Conservation (phyloP, 805 yeast genomes). For the Kodamaea kakaduensis region DNA sequence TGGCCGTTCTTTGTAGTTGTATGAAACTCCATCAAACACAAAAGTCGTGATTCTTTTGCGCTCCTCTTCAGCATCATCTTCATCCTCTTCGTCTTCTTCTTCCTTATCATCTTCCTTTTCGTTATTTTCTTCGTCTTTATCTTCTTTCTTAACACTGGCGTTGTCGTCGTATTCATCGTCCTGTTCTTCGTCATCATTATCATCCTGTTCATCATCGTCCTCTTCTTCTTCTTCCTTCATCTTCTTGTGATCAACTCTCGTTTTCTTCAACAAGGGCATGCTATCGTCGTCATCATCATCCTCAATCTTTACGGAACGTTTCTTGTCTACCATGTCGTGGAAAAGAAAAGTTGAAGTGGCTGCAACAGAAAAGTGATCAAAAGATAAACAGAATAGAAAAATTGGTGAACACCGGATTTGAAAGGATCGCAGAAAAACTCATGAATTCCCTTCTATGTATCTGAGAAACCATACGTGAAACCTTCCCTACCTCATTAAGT, state of each 20-base stretch:
- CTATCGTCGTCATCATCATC: slow-evolving; percentile 27
- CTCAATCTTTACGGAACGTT: slow-evolving; percentile 23
- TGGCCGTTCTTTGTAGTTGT: slow-evolving; percentile 86
- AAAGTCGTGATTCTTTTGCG: slow-evolving; percentile 44
- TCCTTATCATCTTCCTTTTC: slow-evolving; percentile 24
- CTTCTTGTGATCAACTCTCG: slow-evolving; percentile 15
- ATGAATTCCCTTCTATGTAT: too few relatives aligned
- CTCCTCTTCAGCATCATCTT: slow-evolving; percentile 42
- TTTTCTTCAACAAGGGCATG: slow-evolving; percentile 22
- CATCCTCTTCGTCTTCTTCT: slow-evolving; percentile 37
- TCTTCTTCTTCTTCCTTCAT: slow-evolving; percentile 12
- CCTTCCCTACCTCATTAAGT: too few relatives aligned
- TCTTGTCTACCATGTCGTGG: slow-evolving; percentile 28
- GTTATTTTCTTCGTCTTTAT: slow-evolving; percentile 15
- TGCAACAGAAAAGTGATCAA: too few relatives aligned
- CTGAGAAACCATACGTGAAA: too few relatives aligned
- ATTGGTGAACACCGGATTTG: too few relatives aligned
- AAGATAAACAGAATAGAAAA: too few relatives aligned
- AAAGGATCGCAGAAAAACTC: too few relatives aligned
- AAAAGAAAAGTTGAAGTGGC: too few relatives aligned
- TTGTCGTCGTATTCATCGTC: slow-evolving; percentile 22
- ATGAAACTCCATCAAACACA: slow-evolving; percentile 71
- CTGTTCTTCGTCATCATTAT: slow-evolving; percentile 14
- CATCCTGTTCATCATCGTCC: slow-evolving; percentile 9
- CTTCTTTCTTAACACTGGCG: slow-evolving; percentile 25